Evolutionary conservation across 169 alveolate genomes (phyloP).

Genomic region (Plasmodium yoelii): DNA sequence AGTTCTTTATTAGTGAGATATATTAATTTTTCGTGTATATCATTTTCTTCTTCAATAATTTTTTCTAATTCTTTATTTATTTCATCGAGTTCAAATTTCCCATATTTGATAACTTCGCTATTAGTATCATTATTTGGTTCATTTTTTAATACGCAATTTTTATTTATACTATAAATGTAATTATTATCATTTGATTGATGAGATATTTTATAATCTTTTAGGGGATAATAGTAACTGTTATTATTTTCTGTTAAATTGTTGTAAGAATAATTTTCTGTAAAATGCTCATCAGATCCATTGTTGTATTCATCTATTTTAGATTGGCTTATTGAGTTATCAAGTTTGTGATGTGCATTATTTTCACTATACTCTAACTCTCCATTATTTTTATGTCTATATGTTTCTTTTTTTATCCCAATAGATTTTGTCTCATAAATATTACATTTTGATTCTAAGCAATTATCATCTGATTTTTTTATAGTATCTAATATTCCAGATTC

Average conservation of each 20-base stretch:
- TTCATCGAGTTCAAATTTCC: conserved; percentile 42
- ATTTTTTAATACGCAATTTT: background rate
- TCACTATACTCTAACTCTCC: too few relatives aligned
- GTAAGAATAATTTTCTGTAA: background rate
- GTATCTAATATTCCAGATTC: too few relatives aligned
- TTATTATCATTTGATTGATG: background rate
- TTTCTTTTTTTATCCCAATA: too few relatives aligned
- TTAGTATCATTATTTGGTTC: background rate
- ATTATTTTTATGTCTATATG: too few relatives aligned
- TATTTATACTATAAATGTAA: conserved; percentile 1
- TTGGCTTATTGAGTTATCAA: too few relatives aligned
- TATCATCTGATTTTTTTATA: too few relatives aligned
- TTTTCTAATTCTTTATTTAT: conserved; percentile 62
- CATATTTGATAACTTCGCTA: conserved; percentile 40
- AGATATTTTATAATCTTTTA: background rate
- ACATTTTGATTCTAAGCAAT: too few relatives aligned
- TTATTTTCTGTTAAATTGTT: background rate
- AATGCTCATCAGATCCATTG: background rate
- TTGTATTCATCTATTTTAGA: background rate
- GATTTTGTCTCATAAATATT: too few relatives aligned
- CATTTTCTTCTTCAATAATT: conserved; percentile 64
- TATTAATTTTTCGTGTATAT: conserved; percentile 58
- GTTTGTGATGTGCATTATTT: too few relatives aligned
- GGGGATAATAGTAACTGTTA: background rate
- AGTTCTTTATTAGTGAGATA: conserved; percentile 62